Evolutionary conservation across 768 basidiomycete species (phyloP), one percentile per base, ranked within the genome.

Genomic region (Lactarius quietus): DNA sequence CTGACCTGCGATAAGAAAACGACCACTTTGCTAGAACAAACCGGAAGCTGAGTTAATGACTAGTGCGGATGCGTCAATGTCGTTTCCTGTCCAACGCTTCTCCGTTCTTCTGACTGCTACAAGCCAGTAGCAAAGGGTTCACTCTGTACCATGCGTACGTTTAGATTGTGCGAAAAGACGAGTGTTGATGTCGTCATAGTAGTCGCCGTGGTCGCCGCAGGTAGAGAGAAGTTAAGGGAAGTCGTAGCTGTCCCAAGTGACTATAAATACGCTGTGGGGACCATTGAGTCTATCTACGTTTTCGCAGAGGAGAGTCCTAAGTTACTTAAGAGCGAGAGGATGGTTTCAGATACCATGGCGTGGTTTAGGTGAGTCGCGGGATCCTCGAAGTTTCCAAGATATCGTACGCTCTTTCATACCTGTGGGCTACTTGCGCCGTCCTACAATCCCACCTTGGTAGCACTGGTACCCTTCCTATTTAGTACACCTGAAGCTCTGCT

Each of bases 111-210:
- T n/a, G n/a, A n/a, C n/a, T n/a, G n/a, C n/a, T n/a, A n/a, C n/a
- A n/a, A n/a, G 28, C 52, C 74, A 74, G 39, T 69, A 75, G 39
- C 70, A 78, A 66, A 93, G 93, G 94, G 73, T 79, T 85, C 59
- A 74, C 71, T 23, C 68, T 86, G 31, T 94, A 93, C 74, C 78
- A 76, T 69, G 81, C 84, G 57, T 92, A 95, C 77, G 82, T 81
- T 8, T 82, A 78, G 66, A n/a, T n/a, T n/a, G n/a, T n/a, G 79
- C 84, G 38, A 81, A 84, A 77, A 84, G 70, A 75, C 73, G 60
- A 88, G 83, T n/a, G n/a, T n/a, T n/a, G n/a, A n/a, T n/a, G n/a
- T n/a, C n/a, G n/a, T n/a, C n/a, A n/a, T n/a, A n/a, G n/a, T n/a
- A n/a, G n/a, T n/a, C n/a, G n/a, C n/a, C n/a, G n/a, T n/a, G n/a